These are phyloP conservation scores for Kwoniella europaea DNA, from an alignment of 768 basidiomycete species.

Conservation along the genomic window DNA sequence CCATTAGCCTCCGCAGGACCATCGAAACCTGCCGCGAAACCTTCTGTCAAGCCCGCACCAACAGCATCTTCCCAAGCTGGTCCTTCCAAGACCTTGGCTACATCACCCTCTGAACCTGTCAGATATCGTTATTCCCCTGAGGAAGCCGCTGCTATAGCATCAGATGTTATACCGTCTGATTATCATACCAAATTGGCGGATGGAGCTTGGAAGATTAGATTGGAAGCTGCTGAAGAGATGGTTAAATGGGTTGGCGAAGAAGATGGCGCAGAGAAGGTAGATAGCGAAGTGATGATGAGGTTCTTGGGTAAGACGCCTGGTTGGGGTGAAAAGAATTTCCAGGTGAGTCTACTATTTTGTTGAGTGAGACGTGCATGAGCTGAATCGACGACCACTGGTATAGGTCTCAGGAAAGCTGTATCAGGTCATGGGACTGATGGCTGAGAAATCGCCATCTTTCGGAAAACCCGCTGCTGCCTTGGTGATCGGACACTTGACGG, in stretches of 20 bases:
- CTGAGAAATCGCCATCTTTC: conserved; percentile 80
- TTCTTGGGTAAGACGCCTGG: conserved; percentile 84
- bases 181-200: conserved; percentile 78
- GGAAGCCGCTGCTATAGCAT: conserved; percentile 82
- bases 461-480: conserved; percentile 82
- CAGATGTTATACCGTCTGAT: conserved; percentile 71
- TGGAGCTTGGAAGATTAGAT: conserved; percentile 87
- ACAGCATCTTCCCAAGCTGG: conserved; percentile 34
- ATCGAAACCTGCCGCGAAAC: conserved; percentile 51
- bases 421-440: conserved; percentile 72
- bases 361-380: too few species aligned
- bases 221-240: conserved; percentile 87
- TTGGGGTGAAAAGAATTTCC: conserved; percentile 99
- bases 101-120: conserved; percentile 74
- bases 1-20: conserved; percentile 37
- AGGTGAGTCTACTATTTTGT: conserved; percentile 63
- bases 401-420: conserved; percentile 92
- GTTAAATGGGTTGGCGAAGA: conserved; percentile 72
- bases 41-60: conserved; percentile 53
- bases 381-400: not conserved
- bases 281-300: conserved; percentile 86
- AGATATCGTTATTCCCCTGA: conserved; percentile 91
- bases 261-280: conserved; percentile 67
- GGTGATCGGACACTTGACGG: conserved; percentile 77
- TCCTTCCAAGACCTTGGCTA: conserved; percentile 63